Conservation (phyloP, 2,329 filamentous ascomycete species). For the Fusarium agapanthi region DNA sequence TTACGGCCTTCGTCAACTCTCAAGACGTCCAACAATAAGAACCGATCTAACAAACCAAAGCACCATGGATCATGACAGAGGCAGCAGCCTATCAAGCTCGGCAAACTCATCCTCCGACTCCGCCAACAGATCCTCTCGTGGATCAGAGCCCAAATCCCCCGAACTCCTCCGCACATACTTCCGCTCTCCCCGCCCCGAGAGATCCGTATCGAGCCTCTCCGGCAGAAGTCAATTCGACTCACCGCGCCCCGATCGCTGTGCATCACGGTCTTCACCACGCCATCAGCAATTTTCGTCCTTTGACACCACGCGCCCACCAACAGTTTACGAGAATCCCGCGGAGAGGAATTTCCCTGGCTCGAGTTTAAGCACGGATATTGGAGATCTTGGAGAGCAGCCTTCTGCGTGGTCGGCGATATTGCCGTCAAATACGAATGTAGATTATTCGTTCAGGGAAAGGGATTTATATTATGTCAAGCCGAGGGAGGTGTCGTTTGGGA, state of each 20-base stretch:
- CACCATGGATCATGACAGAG: neutral
- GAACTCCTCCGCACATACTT: constrained; percentile 32
- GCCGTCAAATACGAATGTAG: constrained; percentile 36
- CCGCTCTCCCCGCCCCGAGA: constrained; percentile 26
- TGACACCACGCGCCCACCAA: neutral
- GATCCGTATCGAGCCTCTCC: neutral
- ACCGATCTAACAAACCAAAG: constrained; percentile 23
- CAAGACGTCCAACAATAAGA: constrained; percentile 35
- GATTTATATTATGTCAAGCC: constrained; percentile 46
- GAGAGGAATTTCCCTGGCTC: neutral
- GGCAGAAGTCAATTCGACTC: constrained; percentile 12
- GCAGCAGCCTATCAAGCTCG: neutral
- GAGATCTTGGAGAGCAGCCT: neutral
- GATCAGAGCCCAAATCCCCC: constrained; percentile 6
- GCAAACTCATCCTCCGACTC: neutral
- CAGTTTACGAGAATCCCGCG: neutral
- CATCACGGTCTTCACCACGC: neutral
- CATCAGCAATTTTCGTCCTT: neutral
- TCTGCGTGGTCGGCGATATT: constrained; percentile 19
- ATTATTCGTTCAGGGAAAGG: constrained; percentile 50
- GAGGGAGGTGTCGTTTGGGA: constrained; percentile 28
- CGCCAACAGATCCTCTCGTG: neutral
- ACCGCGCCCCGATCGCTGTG: neutral
- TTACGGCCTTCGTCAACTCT: constrained; percentile 42
- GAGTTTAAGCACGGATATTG: neutral